Base-by-base conservation (phyloP, 176 grass and related monocot genomes). In the Cocos nucifera region DNA sequence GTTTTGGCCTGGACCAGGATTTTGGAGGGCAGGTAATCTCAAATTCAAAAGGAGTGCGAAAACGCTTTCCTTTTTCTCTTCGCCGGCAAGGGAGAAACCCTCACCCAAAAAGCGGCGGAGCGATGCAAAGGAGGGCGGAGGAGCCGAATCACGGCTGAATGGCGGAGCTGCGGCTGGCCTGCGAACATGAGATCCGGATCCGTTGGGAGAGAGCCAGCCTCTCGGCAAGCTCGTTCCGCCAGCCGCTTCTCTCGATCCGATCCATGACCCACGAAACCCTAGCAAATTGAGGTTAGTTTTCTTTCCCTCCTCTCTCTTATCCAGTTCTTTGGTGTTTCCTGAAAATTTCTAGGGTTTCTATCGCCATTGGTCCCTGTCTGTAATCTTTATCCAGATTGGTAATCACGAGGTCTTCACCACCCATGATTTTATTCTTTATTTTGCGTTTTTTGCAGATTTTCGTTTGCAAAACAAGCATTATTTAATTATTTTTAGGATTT, bases 161-260 rank as follows among this genome's bases (percentile, higher is more conserved):
- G 62, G 57, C 54, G 35, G 77, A 63, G 65, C 65, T 21, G 26
- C 77, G 79, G 3, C 52, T 28, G 9, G 52, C 66, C 9, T 76
- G 62, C 63, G 21, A 66, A 49, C 67, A 57, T 25, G 75, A 69
- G 35, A 72, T 86, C 67, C 17, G 25, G 19, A 17, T 30, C 3
- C 58, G 25, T 25, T 51, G 70, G 14, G 64, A 86, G 0, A 62
- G 77, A 18, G 66, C 58, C 53, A 32, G 28, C 35, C 28, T 51
- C 16, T 51, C 16, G 65, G 35, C 79, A 20, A 53, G 69, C 59
- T 73, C 79, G 50, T 86, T 95, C 77, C 54, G 51, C 64, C 74
- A 51, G 15, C 76, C 71, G 35, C 22, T 95, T 63, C 66, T 61
- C 82, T 81, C 80, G 4, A 75, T 85, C 50, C 86, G 83, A 71